Percentiles rank a stretch among this genome's conserved stretches.
Conservation (phyloP, 2,329 filamentous ascomycete genomes). For the Thielaviopsis euricoi region DNA sequence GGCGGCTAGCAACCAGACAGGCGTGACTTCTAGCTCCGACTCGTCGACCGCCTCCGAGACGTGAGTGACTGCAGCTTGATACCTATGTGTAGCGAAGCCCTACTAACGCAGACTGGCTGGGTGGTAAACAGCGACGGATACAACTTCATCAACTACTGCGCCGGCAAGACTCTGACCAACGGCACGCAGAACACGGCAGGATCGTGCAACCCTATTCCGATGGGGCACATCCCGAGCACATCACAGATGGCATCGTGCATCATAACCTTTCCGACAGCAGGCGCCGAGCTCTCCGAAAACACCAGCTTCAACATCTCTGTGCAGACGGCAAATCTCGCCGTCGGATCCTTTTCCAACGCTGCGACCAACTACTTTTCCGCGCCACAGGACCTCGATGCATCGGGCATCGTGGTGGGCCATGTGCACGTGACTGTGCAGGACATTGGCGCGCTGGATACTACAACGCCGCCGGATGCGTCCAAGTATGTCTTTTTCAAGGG, state of each 20-base stretch:
- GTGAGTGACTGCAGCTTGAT: conserved; percentile 17
- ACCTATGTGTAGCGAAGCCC: background rate
- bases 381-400: conserved; percentile 30
- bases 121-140: conserved; percentile 25
- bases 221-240: conserved; percentile 36
- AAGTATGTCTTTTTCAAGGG: conserved; percentile 41
- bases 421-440: conserved; percentile 36
- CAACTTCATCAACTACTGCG: conserved; percentile 46
- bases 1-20: conserved; percentile 22
- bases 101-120: no score
- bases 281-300: conserved; percentile 23
- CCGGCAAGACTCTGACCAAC: conserved; percentile 36
- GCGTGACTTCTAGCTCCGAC: conserved; percentile 13
- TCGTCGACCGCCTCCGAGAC: conserved; percentile 23
- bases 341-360: conserved; percentile 38
- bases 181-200: conserved; percentile 31
- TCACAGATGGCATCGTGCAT: conserved; percentile 38
- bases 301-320: conserved; percentile 30
- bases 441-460: conserved; percentile 22
- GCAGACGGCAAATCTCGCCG: conserved; percentile 30
- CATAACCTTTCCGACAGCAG: conserved; percentile 29
- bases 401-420: conserved; percentile 26
- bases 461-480: conserved; percentile 22
- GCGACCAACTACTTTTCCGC: conserved; percentile 36
- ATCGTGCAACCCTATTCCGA: conserved; percentile 42